Evolutionary conservation across 2,329 filamentous ascomycete genomes (phyloP).

Genomic region (Diaporthe sp.): DNA sequence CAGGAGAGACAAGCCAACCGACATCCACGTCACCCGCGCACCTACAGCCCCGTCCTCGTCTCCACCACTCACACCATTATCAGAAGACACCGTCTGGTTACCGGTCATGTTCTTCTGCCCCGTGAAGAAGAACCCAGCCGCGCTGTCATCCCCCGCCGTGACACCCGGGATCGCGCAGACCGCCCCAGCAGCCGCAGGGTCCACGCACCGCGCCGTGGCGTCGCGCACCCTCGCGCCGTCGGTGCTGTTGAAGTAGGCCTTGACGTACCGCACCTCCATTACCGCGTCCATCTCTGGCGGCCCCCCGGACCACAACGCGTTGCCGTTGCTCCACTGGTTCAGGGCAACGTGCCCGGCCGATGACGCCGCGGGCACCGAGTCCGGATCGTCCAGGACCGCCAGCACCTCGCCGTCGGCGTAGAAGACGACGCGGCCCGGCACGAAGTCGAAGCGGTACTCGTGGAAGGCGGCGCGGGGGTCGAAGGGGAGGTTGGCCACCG

Average conservation of each 20-base stretch:
- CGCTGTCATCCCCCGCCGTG: slow-evolving; percentile 51
- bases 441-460: slow-evolving; percentile 85
- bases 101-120: slow-evolving; percentile 60
- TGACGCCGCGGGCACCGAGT: slow-evolving; percentile 67
- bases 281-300: slow-evolving; percentile 75
- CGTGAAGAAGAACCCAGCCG: slow-evolving; percentile 64
- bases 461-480: slow-evolving; percentile 76
- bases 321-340: slow-evolving; percentile 85
- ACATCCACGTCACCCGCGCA: neutral
- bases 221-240: slow-evolving; percentile 55
- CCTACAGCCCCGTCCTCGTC: neutral
- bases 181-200: slow-evolving; percentile 53
- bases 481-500: slow-evolving; percentile 74
- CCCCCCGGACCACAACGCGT: slow-evolving; percentile 78
- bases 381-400: slow-evolving; percentile 65
- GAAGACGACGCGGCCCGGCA: slow-evolving; percentile 73
- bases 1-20: slow-evolving; percentile 5
- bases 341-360: slow-evolving; percentile 75
- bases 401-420: slow-evolving; percentile 75
- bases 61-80: slow-evolving; percentile 37
- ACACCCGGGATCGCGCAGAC: slow-evolving; percentile 67
- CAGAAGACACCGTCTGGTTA: slow-evolving; percentile 60
- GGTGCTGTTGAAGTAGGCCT: slow-evolving; percentile 85
- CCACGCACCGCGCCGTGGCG: slow-evolving; percentile 57
- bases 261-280: slow-evolving; percentile 78